Base-by-base conservation (phyloP, 1,284 basidiomycete species). In the Ceratobasidium sp. region DNA sequence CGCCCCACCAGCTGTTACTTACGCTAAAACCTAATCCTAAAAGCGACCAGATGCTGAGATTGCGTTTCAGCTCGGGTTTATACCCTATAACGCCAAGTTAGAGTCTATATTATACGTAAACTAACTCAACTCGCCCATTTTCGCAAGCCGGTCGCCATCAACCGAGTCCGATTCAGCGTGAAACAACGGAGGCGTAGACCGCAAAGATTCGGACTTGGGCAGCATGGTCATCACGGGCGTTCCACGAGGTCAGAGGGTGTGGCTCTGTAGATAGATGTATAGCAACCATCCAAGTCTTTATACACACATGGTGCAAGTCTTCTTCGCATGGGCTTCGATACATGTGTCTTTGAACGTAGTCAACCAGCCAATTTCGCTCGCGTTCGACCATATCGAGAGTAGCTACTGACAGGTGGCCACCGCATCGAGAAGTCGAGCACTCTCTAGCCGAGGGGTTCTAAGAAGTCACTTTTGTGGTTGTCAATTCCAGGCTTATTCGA, bases 41-140 rank as follows among this genome's bases (percentile, higher is more conserved):
- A 41, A 68, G 27, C 12, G 74, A 66, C 74, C 74, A 77, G 27
- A 77, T 68, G 27, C 74, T 46, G 14, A 77, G 50, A 38, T 77
- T 68, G 1, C 74, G 74, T 20, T 55, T 66, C 6, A 77, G 65
- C n/a, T 67, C 41, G 0, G 74, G 74, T n/a, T 67, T n/a, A 30
- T 68, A 68, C 16, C 74, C 74, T 60, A n/a, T 20, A 8, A 33
- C 23, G 18, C 18, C 30, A 69, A 52, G 10, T 41, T 5, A 41
- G 38, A 41, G 10, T 41, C 5, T 10, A 41, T 41, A 41, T 41
- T 1, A 41, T 10, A 10, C 5, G 3, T 18, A 73, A 64, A 50
- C n/a, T 38, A 27, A 71, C 4, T 35, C 18, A 20, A 18, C 60
- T 14, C 44, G 66, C 73, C 73, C 73, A 75, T 75, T 30, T 46